phyloP scores from a whole-genome alignment of 306 rosid species.

The Oxytropis ochrocephala region DNA sequence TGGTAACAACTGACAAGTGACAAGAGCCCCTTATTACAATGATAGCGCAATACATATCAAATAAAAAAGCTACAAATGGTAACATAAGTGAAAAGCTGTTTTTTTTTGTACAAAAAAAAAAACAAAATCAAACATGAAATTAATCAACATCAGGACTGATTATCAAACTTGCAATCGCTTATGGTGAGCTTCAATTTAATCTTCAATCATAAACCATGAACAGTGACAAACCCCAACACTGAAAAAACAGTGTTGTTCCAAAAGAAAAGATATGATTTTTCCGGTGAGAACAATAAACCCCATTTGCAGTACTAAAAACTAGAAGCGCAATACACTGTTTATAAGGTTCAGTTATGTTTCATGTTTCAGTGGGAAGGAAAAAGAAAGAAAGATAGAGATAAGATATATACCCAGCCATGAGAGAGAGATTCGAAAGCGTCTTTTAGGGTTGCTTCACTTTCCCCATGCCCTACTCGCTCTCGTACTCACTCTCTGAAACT shows the following conservation, averaged over 20 bases:
- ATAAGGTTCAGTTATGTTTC: background rate
- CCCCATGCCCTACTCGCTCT: background rate
- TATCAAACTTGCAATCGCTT: background rate
- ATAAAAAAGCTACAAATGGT: background rate
- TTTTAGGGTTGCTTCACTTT: background rate
- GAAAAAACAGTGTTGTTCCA: background rate
- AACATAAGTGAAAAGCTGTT: background rate
- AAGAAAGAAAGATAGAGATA: slow-evolving; percentile 3
- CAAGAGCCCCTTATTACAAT: background rate
- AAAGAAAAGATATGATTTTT: slow-evolving; percentile 8
- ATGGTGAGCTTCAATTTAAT: background rate
- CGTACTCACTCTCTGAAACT: background rate
- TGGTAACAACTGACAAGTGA: background rate
- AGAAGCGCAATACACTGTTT: background rate
- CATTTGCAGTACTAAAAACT: background rate
- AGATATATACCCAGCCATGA: slow-evolving; percentile 49
- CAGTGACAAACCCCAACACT: background rate
- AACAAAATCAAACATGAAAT: background rate
- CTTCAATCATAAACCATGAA: background rate
- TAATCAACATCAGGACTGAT: background rate
- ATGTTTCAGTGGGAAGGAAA: background rate
- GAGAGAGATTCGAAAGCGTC: background rate
- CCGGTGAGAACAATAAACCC: background rate
- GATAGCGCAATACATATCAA: background rate
- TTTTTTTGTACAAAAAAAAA: background rate